These are phyloP conservation scores for Rhodotorula toruloides DNA, from an alignment of 768 basidiomycete genomes.

Conservation along the genomic window DNA sequence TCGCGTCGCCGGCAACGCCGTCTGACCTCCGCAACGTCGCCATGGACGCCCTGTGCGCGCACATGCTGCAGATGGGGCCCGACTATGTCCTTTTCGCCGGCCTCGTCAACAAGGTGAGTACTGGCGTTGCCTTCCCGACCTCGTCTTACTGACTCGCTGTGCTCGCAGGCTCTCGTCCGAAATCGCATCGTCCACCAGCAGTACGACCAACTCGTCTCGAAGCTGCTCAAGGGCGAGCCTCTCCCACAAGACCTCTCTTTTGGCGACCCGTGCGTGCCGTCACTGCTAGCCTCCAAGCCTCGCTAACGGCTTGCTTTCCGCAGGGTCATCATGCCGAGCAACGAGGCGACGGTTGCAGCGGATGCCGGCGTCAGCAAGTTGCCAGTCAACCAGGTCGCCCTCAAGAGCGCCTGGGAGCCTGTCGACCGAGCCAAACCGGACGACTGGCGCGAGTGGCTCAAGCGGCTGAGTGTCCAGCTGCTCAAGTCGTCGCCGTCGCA, in stretches of 20 bases:
- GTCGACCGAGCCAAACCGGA: constrained; percentile 52
- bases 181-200: constrained; percentile 71
- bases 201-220: constrained; percentile 82
- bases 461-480: constrained; percentile 82
- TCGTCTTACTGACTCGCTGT: not conserved
- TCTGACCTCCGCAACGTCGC: constrained; percentile 72
- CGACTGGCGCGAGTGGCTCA: constrained; percentile 96
- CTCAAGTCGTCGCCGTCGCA: constrained; percentile 98
- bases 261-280: constrained; percentile 55
- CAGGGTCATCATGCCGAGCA: constrained; percentile 45
- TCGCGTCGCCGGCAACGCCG: constrained; percentile 58
- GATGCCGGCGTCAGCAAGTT: constrained; percentile 77
- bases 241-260: constrained; percentile 77
- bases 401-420: constrained; percentile 94
- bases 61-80: constrained; percentile 86
- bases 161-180: constrained; percentile 62
- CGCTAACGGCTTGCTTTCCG: not conserved
- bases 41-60: constrained; percentile 86
- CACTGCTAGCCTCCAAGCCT: constrained; percentile 39
- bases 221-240: constrained; percentile 84
- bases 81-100: constrained; percentile 98
- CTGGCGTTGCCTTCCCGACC: not conserved
- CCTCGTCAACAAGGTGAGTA: constrained; percentile 81
- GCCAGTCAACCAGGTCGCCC: constrained; percentile 90
- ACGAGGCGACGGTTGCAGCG: constrained; percentile 45